Base-by-base conservation (phyloP, 352 stramenopile species). In the Pythium plurisporium region DNA sequence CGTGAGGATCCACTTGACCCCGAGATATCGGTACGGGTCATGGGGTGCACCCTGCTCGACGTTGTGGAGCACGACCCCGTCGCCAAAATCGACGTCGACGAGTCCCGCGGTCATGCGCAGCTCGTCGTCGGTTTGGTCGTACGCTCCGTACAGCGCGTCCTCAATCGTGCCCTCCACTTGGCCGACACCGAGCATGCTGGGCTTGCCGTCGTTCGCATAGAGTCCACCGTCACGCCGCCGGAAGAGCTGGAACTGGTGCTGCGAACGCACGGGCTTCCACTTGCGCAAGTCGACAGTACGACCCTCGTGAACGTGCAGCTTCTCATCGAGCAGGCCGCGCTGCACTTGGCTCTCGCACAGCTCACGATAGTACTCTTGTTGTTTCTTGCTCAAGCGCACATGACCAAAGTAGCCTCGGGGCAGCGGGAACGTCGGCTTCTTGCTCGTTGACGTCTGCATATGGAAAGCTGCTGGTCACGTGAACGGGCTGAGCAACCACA, bases 11-110 rank as follows among this genome's bases (percentile, higher is more conserved):
- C 76, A 85, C 49, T 85, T 85, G 38, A 87, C 62, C 3, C 74
- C 76, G 7, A 87, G 25, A 41, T 72, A 87, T 31, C 81, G 73
- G 38, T 85, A 71, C 29, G 74, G 76, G 15, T 83, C 68, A 10
- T 42, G 0, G 57, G 64, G 55, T 26, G 69, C 70, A 22, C 69
- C 72, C 10, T 73, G 44, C 27, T 83, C 73, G 38, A 86, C 40
- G 23, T 69, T 78, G 17, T 63, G 60, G 2, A 86, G 59, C 38
- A 82, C 37, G 10, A 30, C 26, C 25, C 53, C 53, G 53, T 61
- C 53, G 55, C 50, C 40, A 59, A 79, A 56, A 73, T 73, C 23
- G 53, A 73, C 6, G 52, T 72, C 15, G 45, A 62, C 29, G 33
- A 67, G 79, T 8, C 60, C 19, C 33, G 73, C 62, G 0, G 67